Base-by-base conservation (phyloP, 352 stramenopile species). In the Pythium graminicola region DNA sequence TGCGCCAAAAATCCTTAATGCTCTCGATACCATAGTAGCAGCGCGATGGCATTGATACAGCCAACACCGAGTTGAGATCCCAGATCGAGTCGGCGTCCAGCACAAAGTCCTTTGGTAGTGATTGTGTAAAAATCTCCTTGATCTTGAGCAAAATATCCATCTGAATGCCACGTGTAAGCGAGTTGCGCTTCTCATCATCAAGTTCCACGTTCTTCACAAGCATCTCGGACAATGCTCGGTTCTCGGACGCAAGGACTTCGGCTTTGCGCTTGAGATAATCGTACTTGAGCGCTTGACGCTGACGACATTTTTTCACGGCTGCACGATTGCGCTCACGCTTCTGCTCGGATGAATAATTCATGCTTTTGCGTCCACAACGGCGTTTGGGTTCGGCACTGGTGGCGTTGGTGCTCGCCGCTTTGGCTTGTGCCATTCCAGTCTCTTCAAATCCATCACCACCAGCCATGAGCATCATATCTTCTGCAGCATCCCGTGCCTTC, bases 81-180 rank as follows among this genome's bases (percentile, higher is more conserved):
- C 81, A 91, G 45, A 91, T 91, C 39, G 81, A 85, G 54, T 89
- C 81, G 7, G 77, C 81, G 62, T 91, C 78, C 55, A 91, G 62
- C 20, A 89, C 81, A 63, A 91, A 91, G 59, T 91, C 81, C 50
- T 91, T 91, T 5, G 81, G 81, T 44, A 91, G 54, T 52, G 74
- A 87, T 62, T 91, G 81, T 43, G 74, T 91, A 59, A 91, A 91
- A 54, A 91, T 88, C 66, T 91, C 81, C 54, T 91, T 89, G 62
- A 91, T 89, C 65, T 91, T 91, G 52, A 91, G 67, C 54, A 91
- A 28, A 31, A 91, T 91, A 46, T 91, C 81, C 76, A 91, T 91
- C 61, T 91, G 81, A 60, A 91, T 91, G 44, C 81, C 81, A 17
- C 81, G 76, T 40, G 74, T 89, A 42, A 91, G 67, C 36, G 70